phyloP scores from a whole-genome alignment of 2,329 filamentous ascomycete species.

The Diplodia scrobiculata region DNA sequence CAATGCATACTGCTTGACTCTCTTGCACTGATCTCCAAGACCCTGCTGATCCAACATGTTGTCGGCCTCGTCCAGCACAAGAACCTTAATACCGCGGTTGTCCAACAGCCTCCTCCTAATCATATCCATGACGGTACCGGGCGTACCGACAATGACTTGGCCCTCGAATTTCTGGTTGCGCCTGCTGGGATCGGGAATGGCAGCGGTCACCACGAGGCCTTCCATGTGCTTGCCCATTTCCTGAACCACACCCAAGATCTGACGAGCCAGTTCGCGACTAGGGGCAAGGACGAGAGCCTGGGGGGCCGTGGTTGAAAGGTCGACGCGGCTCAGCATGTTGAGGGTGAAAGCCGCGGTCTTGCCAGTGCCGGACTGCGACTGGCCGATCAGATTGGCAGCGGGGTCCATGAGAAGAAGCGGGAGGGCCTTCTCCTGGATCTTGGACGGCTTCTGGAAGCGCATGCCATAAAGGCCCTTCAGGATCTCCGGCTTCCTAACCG shows the following conservation, averaged over 20 bases:
- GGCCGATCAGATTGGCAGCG: constrained; percentile 91
- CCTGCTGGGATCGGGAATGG: constrained; percentile 75
- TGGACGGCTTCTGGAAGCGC: constrained; percentile 92
- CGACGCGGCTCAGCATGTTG: constrained; percentile 84
- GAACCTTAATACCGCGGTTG: constrained; percentile 69
- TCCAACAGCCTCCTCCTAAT: constrained; percentile 77
- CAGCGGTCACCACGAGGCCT: constrained; percentile 73
- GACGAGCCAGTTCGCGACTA: constrained; percentile 89
- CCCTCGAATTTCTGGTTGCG: constrained; percentile 70
- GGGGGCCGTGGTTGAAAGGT: constrained; percentile 69
- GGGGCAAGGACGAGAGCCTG: constrained; percentile 90
- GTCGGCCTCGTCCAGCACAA: constrained; percentile 95
- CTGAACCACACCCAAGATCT: constrained; percentile 83
- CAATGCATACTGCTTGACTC: constrained; percentile 75
- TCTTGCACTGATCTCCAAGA: constrained; percentile 89
- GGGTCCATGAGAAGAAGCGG: constrained; percentile 85
- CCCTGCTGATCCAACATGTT: constrained; percentile 98
- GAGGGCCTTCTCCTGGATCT: constrained; percentile 94
- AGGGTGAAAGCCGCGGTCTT: constrained; percentile 97
- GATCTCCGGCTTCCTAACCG: constrained; percentile 48
- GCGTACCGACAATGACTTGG: constrained; percentile 87
- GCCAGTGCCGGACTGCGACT: constrained; percentile 98
- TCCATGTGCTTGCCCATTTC: constrained; percentile 83
- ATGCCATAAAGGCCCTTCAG: constrained; percentile 76
- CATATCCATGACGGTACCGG: constrained; percentile 87